Percentiles rank a stretch among this genome's conserved stretches.
Conservation (phyloP, 1,284 basidiomycete genomes). For the Cutaneotrichosporon cavernicola region DNA sequence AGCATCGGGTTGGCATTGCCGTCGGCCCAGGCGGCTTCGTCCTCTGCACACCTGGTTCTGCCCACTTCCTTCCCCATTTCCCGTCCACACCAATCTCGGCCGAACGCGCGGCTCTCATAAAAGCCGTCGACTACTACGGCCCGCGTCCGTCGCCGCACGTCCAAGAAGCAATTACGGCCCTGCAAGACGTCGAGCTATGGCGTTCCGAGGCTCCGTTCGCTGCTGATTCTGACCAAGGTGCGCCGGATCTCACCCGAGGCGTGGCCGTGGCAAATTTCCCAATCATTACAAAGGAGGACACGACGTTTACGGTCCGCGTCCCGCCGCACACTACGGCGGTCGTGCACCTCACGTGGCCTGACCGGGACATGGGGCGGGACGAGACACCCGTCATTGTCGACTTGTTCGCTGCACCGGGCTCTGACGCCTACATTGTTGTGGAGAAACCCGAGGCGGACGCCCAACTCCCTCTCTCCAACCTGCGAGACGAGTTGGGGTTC, state of each 20-base stretch:
- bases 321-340: background rate
- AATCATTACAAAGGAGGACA: background rate
- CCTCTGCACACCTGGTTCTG: background rate
- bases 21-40: constrained; percentile 1
- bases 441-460: background rate
- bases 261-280: background rate
- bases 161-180: background rate
- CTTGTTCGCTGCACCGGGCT: background rate
- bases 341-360: constrained; percentile 1
- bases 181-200: background rate
- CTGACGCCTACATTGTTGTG: background rate
- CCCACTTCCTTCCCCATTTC: constrained; percentile 1
- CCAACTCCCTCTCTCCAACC: background rate
- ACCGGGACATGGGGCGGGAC: background rate
- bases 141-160: background rate
- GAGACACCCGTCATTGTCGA: constrained; percentile 4
- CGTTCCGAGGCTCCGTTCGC: background rate
- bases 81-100: background rate
- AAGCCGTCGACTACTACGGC: constrained; percentile 5
- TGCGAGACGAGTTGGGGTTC: background rate
- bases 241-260: background rate
- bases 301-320: background rate
- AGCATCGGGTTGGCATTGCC: constrained; percentile 1
- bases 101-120: background rate
- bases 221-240: background rate